Base-by-base conservation (phyloP, 2,329 filamentous ascomycete genomes). In the Aspergillus floridensis region DNA sequence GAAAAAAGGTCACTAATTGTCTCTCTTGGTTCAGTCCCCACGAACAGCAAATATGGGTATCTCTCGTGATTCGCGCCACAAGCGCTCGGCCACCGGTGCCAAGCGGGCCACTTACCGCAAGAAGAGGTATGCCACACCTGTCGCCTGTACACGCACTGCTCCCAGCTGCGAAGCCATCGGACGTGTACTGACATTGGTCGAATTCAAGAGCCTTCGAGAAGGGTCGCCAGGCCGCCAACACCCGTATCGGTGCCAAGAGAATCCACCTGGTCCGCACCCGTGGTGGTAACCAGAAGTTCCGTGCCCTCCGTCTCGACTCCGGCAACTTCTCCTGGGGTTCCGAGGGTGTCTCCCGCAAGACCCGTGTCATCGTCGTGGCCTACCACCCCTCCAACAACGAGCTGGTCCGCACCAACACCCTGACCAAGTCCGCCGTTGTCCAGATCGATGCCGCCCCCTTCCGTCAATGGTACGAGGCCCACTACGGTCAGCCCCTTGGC, bases 361-460 rank as follows among this genome's bases (percentile, higher is more conserved):
- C 91, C 82, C 95, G 96, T 86, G 91, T 99, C 81, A 97, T 99
- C 81, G 92, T 86, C 76, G 96, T 99, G 83, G 90, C 89, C 80
- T 99, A 92, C 91, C 96, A 99, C 84, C 96, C 95, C 66, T 97
- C 93, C 81, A 99, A 99, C 93, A 99, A 99, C 92, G 95, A 99
- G 86, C 88, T 99, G 74, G 93, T 99, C 86, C 95, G 95, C 79
- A 99, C 95, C 83, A 99, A 99, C 90, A 98, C 95, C 85, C 88
- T 99, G 80, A 99, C 95, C 87, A 96, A 93, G 85, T 92, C 92
- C 78, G 95, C 95, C 84, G 91, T 99, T 77, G 91, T 99, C 80
- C 95, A 99, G 87, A 85, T 99, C 83, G 95, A 99, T 82, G 95
- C 96, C 75, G 92, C 95, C 67, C 95, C 95, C 72, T 99, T 99